Evolutionary conservation across 2,329 filamentous ascomycete species (phyloP).

Genomic region (Neodidymelliopsis sp.): DNA sequence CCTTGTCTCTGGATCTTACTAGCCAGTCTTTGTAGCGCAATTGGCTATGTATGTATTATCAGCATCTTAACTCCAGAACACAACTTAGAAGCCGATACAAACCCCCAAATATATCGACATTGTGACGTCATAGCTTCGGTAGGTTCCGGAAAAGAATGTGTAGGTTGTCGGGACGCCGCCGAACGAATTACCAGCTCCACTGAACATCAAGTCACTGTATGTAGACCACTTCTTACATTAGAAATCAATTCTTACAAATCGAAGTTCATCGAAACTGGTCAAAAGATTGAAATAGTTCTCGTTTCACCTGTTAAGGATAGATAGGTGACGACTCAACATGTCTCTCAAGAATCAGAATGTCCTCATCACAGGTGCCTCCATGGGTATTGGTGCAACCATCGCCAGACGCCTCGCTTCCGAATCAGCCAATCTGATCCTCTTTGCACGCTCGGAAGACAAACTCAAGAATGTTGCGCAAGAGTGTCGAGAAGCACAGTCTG

Average conservation of each 20-base stretch:
- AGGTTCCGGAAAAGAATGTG: neutral
- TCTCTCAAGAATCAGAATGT: conserved; percentile 35
- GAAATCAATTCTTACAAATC: neutral
- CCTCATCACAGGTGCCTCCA: conserved; percentile 52
- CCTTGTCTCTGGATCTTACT: neutral
- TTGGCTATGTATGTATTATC: neutral
- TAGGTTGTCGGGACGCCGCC: neutral
- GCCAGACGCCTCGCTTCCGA: conserved; percentile 50
- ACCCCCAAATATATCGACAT: neutral
- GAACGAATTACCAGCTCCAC: conserved; percentile 5
- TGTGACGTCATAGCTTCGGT: conserved; percentile 12
- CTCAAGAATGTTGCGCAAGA: conserved; percentile 29
- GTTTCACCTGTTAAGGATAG: no score
- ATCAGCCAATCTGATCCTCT: conserved; percentile 53
- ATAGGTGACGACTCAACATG: conserved; percentile 20
- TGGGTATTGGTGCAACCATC: conserved; percentile 58
- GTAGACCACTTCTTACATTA: conserved; percentile 3
- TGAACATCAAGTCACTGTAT: neutral
- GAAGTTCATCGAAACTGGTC: no score
- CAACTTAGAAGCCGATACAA: conserved; percentile 3
- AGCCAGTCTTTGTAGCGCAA: neutral
- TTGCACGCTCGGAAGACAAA: conserved; percentile 50
- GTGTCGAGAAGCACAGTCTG: conserved; percentile 14
- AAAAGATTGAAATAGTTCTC: neutral
- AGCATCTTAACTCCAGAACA: neutral